A percentile compares a stretch with the other conserved stretches of the same genome.
Conservation (phyloP, 495 filamentous ascomycete species). For the Lindgomyces ingoldianus region DNA sequence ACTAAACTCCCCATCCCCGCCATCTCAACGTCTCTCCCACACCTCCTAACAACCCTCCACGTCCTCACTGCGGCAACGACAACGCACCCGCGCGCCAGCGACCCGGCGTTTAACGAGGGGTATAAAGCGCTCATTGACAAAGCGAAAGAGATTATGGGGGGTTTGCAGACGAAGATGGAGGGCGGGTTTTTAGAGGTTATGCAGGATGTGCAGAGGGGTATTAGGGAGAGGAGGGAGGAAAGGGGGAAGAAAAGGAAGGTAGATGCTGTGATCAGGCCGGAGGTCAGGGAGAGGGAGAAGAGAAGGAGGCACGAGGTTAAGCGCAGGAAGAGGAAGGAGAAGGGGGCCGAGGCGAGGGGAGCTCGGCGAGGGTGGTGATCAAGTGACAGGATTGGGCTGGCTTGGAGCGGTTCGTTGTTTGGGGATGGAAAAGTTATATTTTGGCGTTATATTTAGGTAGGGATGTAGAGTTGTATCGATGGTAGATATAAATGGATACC, state of each 20-base stretch:
- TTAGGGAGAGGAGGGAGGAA: slow-evolving; percentile 67
- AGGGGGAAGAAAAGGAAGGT: slow-evolving; percentile 81
- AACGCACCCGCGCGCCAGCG: slow-evolving; percentile 62
- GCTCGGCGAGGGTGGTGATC: background rate
- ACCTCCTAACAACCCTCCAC: slow-evolving; percentile 76
- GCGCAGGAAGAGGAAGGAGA: slow-evolving; percentile 76
- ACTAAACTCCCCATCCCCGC: slow-evolving; percentile 58
- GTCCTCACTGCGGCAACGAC: slow-evolving; percentile 81
- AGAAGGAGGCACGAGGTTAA: slow-evolving; percentile 77
- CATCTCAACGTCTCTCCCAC: slow-evolving; percentile 60
- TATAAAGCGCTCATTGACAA: slow-evolving; percentile 68
- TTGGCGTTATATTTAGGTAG: too few relatives aligned
- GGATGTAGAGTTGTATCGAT: too few relatives aligned
- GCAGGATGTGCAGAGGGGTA: slow-evolving; percentile 64
- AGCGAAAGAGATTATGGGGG: slow-evolving; percentile 70
- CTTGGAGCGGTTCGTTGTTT: background rate
- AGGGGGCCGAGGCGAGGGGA: slow-evolving; percentile 57
- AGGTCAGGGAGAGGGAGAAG: slow-evolving; percentile 76
- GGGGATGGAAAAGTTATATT: background rate
- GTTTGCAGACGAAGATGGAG: slow-evolving; percentile 79
- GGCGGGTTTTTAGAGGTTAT: slow-evolving; percentile 70
- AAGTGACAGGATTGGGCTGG: background rate
- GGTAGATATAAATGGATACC: too few relatives aligned
- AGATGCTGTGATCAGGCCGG: slow-evolving; percentile 78
- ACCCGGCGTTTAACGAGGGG: slow-evolving; percentile 64